These are phyloP conservation scores for Kwoniella dejecticola DNA, from an alignment of 768 basidiomycete species.

Conservation along the genomic window DNA sequence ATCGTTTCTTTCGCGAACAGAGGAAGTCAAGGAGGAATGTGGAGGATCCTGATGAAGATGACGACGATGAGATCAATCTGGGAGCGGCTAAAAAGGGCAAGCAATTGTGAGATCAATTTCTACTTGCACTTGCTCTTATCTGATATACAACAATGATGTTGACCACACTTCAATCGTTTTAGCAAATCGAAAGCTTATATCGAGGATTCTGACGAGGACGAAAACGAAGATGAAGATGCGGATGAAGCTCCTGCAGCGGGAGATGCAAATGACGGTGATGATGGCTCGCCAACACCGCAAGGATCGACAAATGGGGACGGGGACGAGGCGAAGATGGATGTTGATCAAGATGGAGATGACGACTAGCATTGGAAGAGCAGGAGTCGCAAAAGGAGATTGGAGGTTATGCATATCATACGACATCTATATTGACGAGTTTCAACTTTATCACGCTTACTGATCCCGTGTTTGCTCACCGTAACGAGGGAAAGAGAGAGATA, in stretches of 20 bases:
- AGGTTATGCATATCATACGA: not conserved
- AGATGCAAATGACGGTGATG: constrained; percentile 3
- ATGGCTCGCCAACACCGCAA: constrained; percentile 1
- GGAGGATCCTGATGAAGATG: constrained; percentile 50
- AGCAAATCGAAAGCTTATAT: constrained; percentile 89
- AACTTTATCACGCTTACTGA: too few relatives aligned
- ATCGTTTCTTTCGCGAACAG: too few relatives aligned
- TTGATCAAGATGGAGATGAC: too few relatives aligned
- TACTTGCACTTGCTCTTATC: not conserved
- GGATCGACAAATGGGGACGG: constrained; percentile 2
- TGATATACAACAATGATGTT: not conserved
- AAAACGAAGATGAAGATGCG: constrained; percentile 9
- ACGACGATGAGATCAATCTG: constrained; percentile 34
- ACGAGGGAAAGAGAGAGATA: too few relatives aligned
- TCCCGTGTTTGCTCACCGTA: too few relatives aligned
- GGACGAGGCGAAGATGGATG: constrained; percentile 6
- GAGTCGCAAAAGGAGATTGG: not conserved
- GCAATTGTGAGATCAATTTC: constrained; percentile 27
- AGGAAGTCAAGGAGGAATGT: constrained; percentile 48
- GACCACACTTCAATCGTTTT: not conserved
- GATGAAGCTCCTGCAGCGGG: not conserved
- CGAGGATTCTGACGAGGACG: constrained; percentile 73
- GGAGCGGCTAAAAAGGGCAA: constrained; percentile 27
- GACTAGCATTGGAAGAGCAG: not conserved
- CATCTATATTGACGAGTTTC: not conserved